These are phyloP conservation scores for Neofusicoccum parvum DNA, from an alignment of 2,329 filamentous ascomycete genomes.

Conservation along the genomic window DNA sequence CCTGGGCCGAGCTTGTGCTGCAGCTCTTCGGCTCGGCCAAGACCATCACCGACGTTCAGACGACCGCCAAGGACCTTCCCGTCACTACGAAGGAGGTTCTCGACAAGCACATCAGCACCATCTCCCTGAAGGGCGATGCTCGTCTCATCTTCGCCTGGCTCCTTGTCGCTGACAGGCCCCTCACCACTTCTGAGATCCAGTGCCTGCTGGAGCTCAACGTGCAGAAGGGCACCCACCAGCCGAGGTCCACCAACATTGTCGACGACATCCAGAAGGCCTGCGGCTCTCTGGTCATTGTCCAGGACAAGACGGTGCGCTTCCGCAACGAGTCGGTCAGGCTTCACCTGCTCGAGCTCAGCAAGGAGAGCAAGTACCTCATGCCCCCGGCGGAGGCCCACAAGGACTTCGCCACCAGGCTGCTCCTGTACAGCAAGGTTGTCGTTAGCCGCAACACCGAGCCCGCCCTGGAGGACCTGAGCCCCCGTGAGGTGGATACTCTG, in stretches of 20 bases:
- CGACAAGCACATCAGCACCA: conserved; percentile 39
- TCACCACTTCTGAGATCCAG: conserved; percentile 49
- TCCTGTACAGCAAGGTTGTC: conserved; percentile 48
- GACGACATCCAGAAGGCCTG: conserved; percentile 41
- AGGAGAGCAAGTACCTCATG: conserved; percentile 53
- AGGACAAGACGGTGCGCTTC: conserved; percentile 51
- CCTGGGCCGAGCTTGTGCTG: conserved; percentile 47
- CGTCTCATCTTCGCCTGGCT: conserved; percentile 50
- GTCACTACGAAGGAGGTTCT: conserved; percentile 42
- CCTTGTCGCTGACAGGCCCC: conserved; percentile 49
- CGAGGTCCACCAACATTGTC: conserved; percentile 35
- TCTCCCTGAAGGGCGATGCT: conserved; percentile 37
- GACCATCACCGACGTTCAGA: conserved; percentile 38
- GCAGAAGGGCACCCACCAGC: conserved; percentile 30
- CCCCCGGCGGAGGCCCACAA: conserved; percentile 49
- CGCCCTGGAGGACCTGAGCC: conserved; percentile 44
- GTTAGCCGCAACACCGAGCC: conserved; percentile 46
- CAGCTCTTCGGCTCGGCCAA: conserved; percentile 44
- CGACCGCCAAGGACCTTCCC: conserved; percentile 36
- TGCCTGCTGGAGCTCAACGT: conserved; percentile 48
- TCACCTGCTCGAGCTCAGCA: conserved; percentile 51
- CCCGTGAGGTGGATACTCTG: conserved; percentile 43
- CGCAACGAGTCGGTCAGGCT: conserved; percentile 34
- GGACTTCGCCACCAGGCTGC: conserved; percentile 47
- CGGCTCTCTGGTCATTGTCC: conserved; percentile 44